Conservation (phyloP, 495 filamentous ascomycete genomes). For the Penicillium dipodomyicola region DNA sequence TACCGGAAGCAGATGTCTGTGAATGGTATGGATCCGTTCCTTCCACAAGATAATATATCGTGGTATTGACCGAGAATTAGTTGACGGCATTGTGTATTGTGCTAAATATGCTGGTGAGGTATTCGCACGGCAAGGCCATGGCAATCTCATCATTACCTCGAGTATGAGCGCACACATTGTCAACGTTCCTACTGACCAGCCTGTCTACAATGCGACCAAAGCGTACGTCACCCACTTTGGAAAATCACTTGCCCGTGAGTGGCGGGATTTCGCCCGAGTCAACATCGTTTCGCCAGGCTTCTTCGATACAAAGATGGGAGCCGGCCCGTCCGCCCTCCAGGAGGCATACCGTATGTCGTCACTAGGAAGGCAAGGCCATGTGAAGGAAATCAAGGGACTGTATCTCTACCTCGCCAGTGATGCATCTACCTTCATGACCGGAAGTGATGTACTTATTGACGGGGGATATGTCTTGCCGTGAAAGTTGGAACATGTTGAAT, state of each 20-base stretch:
- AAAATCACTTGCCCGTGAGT: slow-evolving; percentile 67
- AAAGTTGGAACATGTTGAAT: neutral
- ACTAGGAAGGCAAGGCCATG: slow-evolving; percentile 57
- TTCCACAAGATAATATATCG: neutral
- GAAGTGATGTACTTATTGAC: slow-evolving; percentile 58
- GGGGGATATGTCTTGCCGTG: slow-evolving; percentile 52
- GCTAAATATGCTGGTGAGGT: slow-evolving; percentile 53
- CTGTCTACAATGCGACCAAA: slow-evolving; percentile 68
- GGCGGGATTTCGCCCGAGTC: slow-evolving; percentile 60
- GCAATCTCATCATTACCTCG: slow-evolving; percentile 72
- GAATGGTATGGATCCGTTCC: slow-evolving; percentile 29
- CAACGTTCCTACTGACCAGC: slow-evolving; percentile 63
- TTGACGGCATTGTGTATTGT: slow-evolving; percentile 38
- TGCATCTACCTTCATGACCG: slow-evolving; percentile 69
- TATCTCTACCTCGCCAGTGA: slow-evolving; percentile 61
- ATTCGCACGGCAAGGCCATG: slow-evolving; percentile 51
- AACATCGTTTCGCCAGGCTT: slow-evolving; percentile 70
- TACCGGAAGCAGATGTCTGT: slow-evolving; percentile 45
- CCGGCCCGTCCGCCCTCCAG: slow-evolving; percentile 50
- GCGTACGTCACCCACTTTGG: slow-evolving; percentile 65
- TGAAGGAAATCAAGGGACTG: slow-evolving; percentile 65
- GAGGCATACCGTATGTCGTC: slow-evolving; percentile 60
- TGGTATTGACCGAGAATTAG: slow-evolving; percentile 6
- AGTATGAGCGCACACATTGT: slow-evolving; percentile 79
- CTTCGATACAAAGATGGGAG: slow-evolving; percentile 61